A percentile compares a stretch with the other conserved stretches of the same genome.
Evolutionary conservation across 208 protist species (phyloP).

Genomic region (Crithidia brevicula): DNA sequence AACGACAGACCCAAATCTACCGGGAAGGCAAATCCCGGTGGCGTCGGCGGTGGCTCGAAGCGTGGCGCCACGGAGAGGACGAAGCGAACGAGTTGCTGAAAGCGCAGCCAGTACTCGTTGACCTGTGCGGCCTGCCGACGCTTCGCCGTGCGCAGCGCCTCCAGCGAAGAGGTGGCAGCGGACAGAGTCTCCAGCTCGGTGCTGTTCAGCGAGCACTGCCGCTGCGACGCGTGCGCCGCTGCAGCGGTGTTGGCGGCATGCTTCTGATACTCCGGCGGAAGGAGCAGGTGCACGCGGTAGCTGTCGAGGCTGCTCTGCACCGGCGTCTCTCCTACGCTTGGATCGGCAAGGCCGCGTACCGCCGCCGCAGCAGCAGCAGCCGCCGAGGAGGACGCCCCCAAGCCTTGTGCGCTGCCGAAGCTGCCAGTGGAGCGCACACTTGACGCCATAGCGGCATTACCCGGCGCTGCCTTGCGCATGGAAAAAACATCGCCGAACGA

Average conservation of each 20-base stretch:
- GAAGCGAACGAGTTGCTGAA: constrained; percentile 52
- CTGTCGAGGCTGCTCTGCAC: constrained; percentile 37
- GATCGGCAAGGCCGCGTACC: constrained; percentile 2
- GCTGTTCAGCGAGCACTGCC: not conserved
- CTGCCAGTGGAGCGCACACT: constrained; percentile 3
- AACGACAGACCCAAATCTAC: constrained; percentile 30
- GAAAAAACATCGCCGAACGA: constrained; percentile 51
- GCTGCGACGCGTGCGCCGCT: not conserved
- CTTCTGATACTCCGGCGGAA: constrained; percentile 4
- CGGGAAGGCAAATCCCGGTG: constrained; percentile 29
- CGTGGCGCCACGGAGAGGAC: constrained; percentile 49
- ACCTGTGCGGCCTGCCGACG: constrained; percentile 41
- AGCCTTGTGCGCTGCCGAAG: not conserved
- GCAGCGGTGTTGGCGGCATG: not conserved
- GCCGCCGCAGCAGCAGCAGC: constrained; percentile 8
- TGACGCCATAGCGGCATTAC: not conserved
- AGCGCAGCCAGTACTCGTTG: constrained; percentile 38
- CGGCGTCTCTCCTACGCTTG: constrained; percentile 3
- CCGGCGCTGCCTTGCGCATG: constrained; percentile 9
- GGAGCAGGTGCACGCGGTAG: constrained; percentile 49
- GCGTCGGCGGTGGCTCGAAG: constrained; percentile 44
- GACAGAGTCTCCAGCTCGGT: constrained; percentile 1
- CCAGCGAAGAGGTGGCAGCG: constrained; percentile 25
- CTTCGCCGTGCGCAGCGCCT: constrained; percentile 19
- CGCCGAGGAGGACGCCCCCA: constrained; percentile 8